Base-by-base conservation (phyloP, 805 yeast genomes). In the Metschnikowia cubensis region DNA sequence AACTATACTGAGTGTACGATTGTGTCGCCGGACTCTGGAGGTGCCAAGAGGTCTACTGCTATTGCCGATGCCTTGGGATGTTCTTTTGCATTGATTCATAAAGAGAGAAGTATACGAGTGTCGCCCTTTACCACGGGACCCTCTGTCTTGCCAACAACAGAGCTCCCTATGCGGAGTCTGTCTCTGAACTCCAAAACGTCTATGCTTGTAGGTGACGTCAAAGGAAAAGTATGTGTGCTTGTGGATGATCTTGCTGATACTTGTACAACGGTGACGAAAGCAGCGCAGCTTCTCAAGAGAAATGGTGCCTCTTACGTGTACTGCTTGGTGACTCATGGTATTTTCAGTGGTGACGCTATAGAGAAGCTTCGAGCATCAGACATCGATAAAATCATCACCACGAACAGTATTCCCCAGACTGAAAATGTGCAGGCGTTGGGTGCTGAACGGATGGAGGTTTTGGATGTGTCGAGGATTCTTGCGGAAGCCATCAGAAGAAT, bases 1-100 rank as follows among this genome's bases (percentile, higher is more conserved):
- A 69, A 87, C 54, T 89, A 83, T 64, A 81, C 81, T 57, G 85
- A 90, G 37, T 87, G 92, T 38, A 96, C 94, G 6, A 83, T 94
- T 59, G 97, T 94, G 33, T 89, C 97, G 1, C 99, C 99, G 0
- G 99, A 94, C 69, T 94, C 97, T 20, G 99, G 99, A 63, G 99
- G 99, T 54, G 99, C 99, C 45, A 94, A 94, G 68, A 75, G 99
- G 57, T 97, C 99, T 32, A 88, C 96, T 1, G 85, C 92, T 1
- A 80, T 94, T 53, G 99, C 99, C 1, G 99, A 94, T 69, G 80
- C 87, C 1, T 71, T 94, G 50, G 90, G 89, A 17, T 80, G 94
- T 73, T 80, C 90, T 22, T 91, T 94, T 73, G 99, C 99, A 0
- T 75, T 94, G 68, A 90, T 94, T 56, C 98, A 94, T 70, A 94